These are phyloP conservation scores for Dactylonectria estremocensis DNA, from an alignment of 2,329 filamentous ascomycete species.

Conservation along the genomic window DNA sequence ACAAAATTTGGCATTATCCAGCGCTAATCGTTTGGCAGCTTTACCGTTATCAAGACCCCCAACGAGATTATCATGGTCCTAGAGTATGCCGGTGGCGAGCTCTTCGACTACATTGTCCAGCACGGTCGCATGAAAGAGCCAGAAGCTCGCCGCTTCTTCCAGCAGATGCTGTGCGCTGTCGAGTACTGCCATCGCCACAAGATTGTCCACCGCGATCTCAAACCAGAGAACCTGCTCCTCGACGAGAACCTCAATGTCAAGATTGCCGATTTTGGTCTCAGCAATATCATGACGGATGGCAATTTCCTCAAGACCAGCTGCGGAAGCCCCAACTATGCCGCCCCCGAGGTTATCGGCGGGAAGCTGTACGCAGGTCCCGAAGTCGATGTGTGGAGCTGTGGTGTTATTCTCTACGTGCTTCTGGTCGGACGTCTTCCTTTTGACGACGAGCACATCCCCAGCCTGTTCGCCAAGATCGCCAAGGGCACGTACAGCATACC, in stretches of 20 bases:
- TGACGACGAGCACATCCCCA: conserved; percentile 98
- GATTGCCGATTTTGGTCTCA: conserved; percentile 98
- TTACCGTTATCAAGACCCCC: conserved; percentile 95
- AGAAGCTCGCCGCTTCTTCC: conserved; percentile 97
- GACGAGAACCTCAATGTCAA: conserved; percentile 98
- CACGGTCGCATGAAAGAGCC: conserved; percentile 92
- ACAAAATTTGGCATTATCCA: neutral
- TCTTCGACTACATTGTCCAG: conserved; percentile 98
- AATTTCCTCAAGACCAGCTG: conserved; percentile 99
- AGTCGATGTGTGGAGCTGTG: conserved; percentile 98
- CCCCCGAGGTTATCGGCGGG: conserved; percentile 96
- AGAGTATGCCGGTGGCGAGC: conserved; percentile 95
- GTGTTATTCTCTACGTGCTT: conserved; percentile 90
- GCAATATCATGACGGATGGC: conserved; percentile 99
- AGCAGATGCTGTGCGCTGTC: conserved; percentile 98
- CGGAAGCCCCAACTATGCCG: conserved; percentile 97
- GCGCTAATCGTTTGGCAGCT: conserved; percentile 65
- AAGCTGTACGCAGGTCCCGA: conserved; percentile 98
- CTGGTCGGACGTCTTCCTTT: conserved; percentile 90
- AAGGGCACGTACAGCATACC: conserved; percentile 95
- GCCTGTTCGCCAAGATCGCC: conserved; percentile 97
- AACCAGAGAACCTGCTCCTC: conserved; percentile 95
- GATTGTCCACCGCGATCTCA: conserved; percentile 97
- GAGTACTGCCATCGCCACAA: conserved; percentile 99
- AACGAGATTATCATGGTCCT: conserved; percentile 99